A percentile compares a stretch with the other conserved stretches of the same genome.
These are phyloP conservation scores for Neurospora sp. DNA, from an alignment of 495 filamentous ascomycete species.

Conservation along the genomic window DNA sequence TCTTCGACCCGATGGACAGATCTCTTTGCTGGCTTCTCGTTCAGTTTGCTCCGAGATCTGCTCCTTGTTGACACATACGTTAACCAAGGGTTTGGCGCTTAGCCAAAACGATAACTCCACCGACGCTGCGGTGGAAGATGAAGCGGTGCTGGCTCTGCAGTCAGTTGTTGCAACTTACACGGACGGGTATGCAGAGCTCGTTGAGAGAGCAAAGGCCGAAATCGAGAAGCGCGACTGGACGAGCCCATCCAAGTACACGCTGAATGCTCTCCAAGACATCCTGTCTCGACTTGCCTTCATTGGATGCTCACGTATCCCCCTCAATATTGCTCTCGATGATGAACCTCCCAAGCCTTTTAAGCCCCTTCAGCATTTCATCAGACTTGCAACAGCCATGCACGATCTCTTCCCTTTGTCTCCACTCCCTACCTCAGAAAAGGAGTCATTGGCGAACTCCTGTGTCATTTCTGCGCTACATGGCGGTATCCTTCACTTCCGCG, in stretches of 20 bases:
- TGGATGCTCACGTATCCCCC: slow-evolving; percentile 23
- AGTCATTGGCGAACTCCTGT: slow-evolving; percentile 9
- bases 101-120: slow-evolving; percentile 21
- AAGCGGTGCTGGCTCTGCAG: slow-evolving; percentile 28
- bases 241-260: slow-evolving; percentile 14
- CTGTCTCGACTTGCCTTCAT: slow-evolving; percentile 23
- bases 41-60: slow-evolving; percentile 26
- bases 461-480: slow-evolving; percentile 19
- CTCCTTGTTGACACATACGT: slow-evolving; percentile 11
- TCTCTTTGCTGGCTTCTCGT: slow-evolving; percentile 20
- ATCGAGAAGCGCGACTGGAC: slow-evolving; percentile 21
- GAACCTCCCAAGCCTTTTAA: slow-evolving; percentile 4
- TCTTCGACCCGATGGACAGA: slow-evolving; percentile 5
- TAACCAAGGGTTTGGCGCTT: slow-evolving; percentile 14
- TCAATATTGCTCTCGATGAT: slow-evolving; percentile 1
- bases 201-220: slow-evolving; percentile 9
- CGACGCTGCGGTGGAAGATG: slow-evolving; percentile 24
- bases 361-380: slow-evolving; percentile 18
- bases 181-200: slow-evolving; percentile 21
- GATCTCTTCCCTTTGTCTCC: slow-evolving; percentile 16
- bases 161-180: slow-evolving; percentile 27
- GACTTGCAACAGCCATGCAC: slow-evolving; percentile 10
- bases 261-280: slow-evolving; percentile 16
- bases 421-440: neutral
- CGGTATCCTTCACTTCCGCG: slow-evolving; percentile 20